These are phyloP conservation scores for Stentor coeruleus DNA, from an alignment of 73 alveolate genomes.

Conservation along the genomic window DNA sequence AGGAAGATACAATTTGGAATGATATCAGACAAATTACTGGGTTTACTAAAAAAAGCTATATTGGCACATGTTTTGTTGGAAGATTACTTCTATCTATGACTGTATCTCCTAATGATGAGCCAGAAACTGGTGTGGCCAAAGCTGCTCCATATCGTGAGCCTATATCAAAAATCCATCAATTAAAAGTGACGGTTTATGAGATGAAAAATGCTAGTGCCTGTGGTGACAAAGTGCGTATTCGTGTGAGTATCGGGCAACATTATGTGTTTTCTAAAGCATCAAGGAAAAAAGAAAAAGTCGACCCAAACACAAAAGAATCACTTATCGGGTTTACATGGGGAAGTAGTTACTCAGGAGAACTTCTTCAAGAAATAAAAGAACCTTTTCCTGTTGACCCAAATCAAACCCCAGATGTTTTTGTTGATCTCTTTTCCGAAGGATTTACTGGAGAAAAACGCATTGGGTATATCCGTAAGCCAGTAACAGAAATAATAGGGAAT, in stretches of 20 bases:
- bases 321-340: constrained; percentile 28
- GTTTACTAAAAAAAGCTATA: constrained; percentile 38
- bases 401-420: constrained; percentile 79
- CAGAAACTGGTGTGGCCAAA: constrained; percentile 56
- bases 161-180: constrained; percentile 36
- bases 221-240: constrained; percentile 60
- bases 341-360: constrained; percentile 25
- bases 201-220: constrained; percentile 59
- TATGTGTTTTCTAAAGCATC: constrained; percentile 30
- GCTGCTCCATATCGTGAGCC: constrained; percentile 80
- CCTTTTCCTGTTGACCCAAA: constrained; percentile 64
- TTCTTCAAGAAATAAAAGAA: constrained; percentile 35
- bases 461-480: constrained; percentile 62
- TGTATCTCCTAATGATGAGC: constrained; percentile 69
- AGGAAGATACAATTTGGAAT: constrained; percentile 51
- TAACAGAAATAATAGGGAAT: constrained; percentile 30
- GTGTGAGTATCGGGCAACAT: constrained; percentile 57
- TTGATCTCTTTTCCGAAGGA: constrained; percentile 61
- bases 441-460: constrained; percentile 45
- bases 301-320: constrained; percentile 38
- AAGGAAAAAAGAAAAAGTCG: constrained; percentile 32
- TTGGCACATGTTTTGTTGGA: constrained; percentile 82
- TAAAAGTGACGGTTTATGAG: constrained; percentile 72
- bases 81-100: constrained; percentile 75
- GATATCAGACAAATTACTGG: constrained; percentile 40